Conservation (phyloP, 2,329 filamentous ascomycete genomes). For the Ophiostoma quercus region DNA sequence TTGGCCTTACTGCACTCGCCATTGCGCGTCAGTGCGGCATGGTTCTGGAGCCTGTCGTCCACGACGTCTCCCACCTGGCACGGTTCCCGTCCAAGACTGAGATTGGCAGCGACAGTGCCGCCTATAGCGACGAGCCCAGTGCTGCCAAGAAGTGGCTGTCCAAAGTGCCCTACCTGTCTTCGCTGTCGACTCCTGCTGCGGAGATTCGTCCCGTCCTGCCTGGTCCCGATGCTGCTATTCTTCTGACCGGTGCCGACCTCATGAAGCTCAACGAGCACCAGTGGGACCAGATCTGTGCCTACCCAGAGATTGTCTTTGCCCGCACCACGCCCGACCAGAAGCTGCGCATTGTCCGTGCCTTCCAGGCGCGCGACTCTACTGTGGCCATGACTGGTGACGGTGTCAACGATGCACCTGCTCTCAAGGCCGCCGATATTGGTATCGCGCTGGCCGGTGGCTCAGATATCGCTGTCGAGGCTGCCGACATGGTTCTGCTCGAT, state of each 20-base stretch:
- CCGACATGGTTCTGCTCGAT: conserved; percentile 75
- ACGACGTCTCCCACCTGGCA: background rate
- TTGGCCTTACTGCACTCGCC: conserved; percentile 68
- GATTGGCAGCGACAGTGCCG: background rate
- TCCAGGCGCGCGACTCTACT: conserved; percentile 59
- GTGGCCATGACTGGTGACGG: conserved; percentile 84
- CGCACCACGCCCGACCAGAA: conserved; percentile 75
- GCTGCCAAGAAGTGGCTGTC: conserved; percentile 38
- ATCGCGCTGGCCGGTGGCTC: conserved; percentile 66
- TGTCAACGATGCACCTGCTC: conserved; percentile 78
- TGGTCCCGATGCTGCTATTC: conserved; percentile 42
- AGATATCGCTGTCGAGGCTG: conserved; percentile 75
- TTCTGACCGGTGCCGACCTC: conserved; percentile 62
- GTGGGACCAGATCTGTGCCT: conserved; percentile 58
- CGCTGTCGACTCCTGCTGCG: background rate
- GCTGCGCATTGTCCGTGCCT: conserved; percentile 63
- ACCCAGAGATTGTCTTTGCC: conserved; percentile 64
- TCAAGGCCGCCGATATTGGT: conserved; percentile 74
- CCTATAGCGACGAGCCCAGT: conserved; percentile 33
- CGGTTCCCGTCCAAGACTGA: background rate
- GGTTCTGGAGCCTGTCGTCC: conserved; percentile 37
- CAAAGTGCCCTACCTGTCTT: background rate
- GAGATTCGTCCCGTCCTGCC: background rate
- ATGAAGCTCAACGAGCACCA: conserved; percentile 60
- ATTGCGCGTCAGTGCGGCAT: conserved; percentile 59